Base-by-base conservation (phyloP, 129 eudicot species). In the Centrapalus pauciflorus region DNA sequence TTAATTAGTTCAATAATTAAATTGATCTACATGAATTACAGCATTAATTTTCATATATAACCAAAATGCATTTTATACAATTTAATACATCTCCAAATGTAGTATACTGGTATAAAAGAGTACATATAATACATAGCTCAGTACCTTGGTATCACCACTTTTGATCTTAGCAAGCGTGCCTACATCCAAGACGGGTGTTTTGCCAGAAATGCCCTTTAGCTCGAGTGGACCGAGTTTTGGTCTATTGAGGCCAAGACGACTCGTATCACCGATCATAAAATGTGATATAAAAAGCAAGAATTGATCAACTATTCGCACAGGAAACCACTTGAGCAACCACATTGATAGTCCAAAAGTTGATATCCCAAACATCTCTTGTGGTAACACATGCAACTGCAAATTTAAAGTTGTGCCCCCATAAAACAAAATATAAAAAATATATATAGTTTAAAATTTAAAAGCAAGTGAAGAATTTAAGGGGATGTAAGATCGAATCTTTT, bases 351-450 rank as follows among this genome's bases (percentile, higher is more conserved):
- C 85, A 65, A 82, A 85, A 32, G 87, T 85, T 66, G 92, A 85
- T 43, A 62, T 79, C 37, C 92, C 85, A 26, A 85, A 63, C 83
- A 85, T 70, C 64, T 85, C 77, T 69, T 73, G 85, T 16, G 92
- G 92, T 72, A 82, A 73, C 19, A 85, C 84, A 71, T 85, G 92
- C 70, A 82, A 77, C 92, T 85, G 83, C 66, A 71, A 35, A n/a
- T n/a, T n/a, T n/a, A n/a, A 60, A 61, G 43, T 61, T 60, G n/a
- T n/a, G 8, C 28, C 38, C 46, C 55, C 56, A 43, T n/a, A 37
- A 62, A 69, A 55, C 43, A 69, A 32, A 21, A 59, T 38, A 4
- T 50, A 46, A 48, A 65, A 2, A 62, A 40, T 40, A 51, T 2
- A n/a, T 2, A 20, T 14, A 19, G 56, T 9, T 17, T n/a, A 20